Percentiles rank a stretch among this genome's conserved stretches.
These are phyloP conservation scores for Fraxinus angustifolia DNA, from an alignment of 305 asterid species.

Conservation along the genomic window DNA sequence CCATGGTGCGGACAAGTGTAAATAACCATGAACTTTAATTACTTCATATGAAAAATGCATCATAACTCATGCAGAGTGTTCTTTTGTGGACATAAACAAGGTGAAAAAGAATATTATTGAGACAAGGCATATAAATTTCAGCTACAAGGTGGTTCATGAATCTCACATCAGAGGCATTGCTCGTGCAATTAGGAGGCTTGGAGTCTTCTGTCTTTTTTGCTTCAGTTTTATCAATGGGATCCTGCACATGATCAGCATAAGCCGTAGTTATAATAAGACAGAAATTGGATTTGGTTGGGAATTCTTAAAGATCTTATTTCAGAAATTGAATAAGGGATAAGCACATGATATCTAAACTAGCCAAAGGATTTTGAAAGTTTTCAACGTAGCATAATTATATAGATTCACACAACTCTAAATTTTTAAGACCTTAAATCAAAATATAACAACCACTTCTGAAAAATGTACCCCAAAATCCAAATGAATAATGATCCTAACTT, in stretches of 20 bases:
- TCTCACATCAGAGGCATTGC: conserved; percentile 40
- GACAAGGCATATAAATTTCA: neutral
- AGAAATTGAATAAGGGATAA: neutral
- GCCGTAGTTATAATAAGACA: neutral
- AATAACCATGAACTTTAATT: neutral
- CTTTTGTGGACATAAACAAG: neutral
- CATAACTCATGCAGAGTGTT: neutral
- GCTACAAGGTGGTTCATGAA: neutral
- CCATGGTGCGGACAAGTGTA: neutral
- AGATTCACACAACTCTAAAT: neutral
- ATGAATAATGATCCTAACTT: neutral
- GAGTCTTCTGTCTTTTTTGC: conserved; percentile 23
- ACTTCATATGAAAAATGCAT: neutral
- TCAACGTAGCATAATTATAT: neutral
- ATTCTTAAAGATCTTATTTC: neutral
- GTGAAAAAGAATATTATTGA: neutral
- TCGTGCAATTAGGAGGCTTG: conserved; percentile 27
- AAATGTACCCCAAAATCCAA: neutral
- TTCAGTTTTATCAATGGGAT: conserved; percentile 28
- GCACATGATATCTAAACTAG: neutral
- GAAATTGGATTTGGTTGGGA: neutral
- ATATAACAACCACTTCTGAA: neutral
- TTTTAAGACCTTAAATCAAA: neutral
- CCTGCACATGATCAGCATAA: conserved; percentile 26
- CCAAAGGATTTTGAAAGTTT: neutral